Base-by-base conservation (phyloP, 2,329 filamentous ascomycete species). In the Hirsutella minnesotensis region DNA sequence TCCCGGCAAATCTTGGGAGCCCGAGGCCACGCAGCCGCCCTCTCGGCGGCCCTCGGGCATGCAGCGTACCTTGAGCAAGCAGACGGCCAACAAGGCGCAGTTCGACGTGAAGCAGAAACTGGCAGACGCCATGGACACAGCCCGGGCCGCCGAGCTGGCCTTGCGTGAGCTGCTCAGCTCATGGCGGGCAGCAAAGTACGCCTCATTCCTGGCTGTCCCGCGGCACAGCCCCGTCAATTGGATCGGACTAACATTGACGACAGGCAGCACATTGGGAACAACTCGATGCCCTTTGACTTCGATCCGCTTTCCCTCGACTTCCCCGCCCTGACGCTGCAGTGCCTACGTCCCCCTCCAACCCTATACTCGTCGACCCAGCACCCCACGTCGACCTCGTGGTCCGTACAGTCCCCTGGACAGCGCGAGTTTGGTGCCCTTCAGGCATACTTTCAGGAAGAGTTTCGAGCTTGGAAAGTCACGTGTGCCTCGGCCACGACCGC, bases 301-400 rank as follows among this genome's bases (percentile, higher is more conserved):
- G 86, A 95, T 51, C 83, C 90, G 29, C 77, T 89, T 47, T 73
- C 83, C 5, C 78, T 94, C 58, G 87, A 87, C 46, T 95, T 95
- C 54, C 87, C 89, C 7, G 81, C 84, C 7, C 73, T 96, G 34
- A 87, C 83, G 30, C 75, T 95, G 10, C 85, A 83, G 49, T 82
- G 90, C 50, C 77, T 96, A 1, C 78, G 83, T 30, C 73, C 85
- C 9, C 87, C 89, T 3, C 81, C 86, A 4, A 92, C 86, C 1
- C 70, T 95, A 7, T 90, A 89, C 64, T 83, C 86, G 9, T 77
- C 81, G 1, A 86, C 82, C 7, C 86, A 88, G 24, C 83, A 94
- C 54, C 71, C 87, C 2, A 86, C 83, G 0, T 70, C 77, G 18
- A 77, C 81, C 3, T 92, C 86, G 0, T 95, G 90, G 79, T 87